Percentiles rank a stretch among this genome's conserved stretches.
Evolutionary conservation across 2,329 filamentous ascomycete genomes (phyloP).

Genomic region (Curvularia sp.): DNA sequence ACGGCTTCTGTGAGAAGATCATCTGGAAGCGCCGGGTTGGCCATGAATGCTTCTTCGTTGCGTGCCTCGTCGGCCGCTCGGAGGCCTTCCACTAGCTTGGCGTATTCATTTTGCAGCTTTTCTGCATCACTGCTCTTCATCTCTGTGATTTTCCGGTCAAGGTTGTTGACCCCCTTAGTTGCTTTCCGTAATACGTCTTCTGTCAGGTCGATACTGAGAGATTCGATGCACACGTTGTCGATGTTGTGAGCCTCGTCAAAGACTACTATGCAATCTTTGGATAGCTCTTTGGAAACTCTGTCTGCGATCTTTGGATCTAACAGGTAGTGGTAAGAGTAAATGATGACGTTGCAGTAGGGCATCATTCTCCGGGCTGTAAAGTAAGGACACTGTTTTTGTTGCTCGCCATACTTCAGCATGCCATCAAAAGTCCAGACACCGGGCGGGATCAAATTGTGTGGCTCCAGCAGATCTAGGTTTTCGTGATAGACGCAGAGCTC

Average conservation of each 20-base stretch:
- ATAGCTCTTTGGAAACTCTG: conserved; percentile 90
- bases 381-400: conserved; percentile 97
- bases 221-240: conserved; percentile 98
- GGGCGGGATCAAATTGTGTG: conserved; percentile 91
- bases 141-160: conserved; percentile 88
- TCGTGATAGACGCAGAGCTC: conserved; percentile 97
- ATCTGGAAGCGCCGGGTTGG: conserved; percentile 91
- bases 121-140: conserved; percentile 96
- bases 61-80: conserved; percentile 86
- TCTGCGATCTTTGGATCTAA: conserved; percentile 98
- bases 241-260: conserved; percentile 99
- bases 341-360: conserved; percentile 99
- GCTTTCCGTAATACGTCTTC: conserved; percentile 93
- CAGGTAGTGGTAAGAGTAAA: conserved; percentile 98
- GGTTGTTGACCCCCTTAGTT: conserved; percentile 84
- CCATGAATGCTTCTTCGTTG: conserved; percentile 95
- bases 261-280: conserved; percentile 97
- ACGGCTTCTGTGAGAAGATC: conserved; percentile 95
- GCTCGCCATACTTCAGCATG: conserved; percentile 85
- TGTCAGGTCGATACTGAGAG: conserved; percentile 93
- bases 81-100: conserved; percentile 91
- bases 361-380: conserved; percentile 98
- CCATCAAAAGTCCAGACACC: conserved; percentile 96
- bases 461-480: conserved; percentile 93
- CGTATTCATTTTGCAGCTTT: conserved; percentile 93